Conservation (phyloP, 768 basidiomycete genomes). For the Boletus reticuloceps region DNA sequence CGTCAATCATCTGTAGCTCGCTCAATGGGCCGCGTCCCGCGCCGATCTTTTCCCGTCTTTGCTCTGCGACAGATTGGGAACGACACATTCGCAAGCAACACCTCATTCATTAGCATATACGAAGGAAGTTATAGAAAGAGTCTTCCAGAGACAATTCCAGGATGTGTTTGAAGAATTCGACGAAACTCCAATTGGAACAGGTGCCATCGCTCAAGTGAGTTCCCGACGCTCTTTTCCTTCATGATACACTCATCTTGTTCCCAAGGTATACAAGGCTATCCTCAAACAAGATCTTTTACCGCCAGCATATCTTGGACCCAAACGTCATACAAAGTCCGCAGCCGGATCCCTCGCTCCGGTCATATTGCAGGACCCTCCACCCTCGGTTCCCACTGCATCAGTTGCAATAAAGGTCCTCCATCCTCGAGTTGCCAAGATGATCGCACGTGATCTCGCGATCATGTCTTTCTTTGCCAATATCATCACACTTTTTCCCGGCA, state of each 20-base stretch:
- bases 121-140: conserved; percentile 72
- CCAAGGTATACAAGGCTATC: conserved; percentile 83
- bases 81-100: conserved; percentile 84
- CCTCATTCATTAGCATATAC: conserved; percentile 83
- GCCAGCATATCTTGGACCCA: conserved; percentile 77
- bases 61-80: conserved; percentile 81
- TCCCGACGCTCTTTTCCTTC: conserved; percentile 17
- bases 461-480: conserved; percentile 89
- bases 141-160: conserved; percentile 80
- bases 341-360: conserved; percentile 53
- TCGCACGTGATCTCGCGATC: conserved; percentile 87
- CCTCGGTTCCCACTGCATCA: conserved; percentile 74
- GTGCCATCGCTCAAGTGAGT: conserved; percentile 86
- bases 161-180: conserved; percentile 93
- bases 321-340: conserved; percentile 48
- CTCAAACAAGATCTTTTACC: conserved; percentile 84
- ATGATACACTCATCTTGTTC: background rate
- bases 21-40: conserved; percentile 97
- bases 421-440: conserved; percentile 77
- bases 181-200: conserved; percentile 86
- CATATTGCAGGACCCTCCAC: conserved; percentile 51
- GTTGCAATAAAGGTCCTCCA: conserved; percentile 98
- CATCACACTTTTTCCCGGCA: conserved; percentile 81
- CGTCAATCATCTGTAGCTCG: conserved; percentile 52
- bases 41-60: conserved; percentile 88